phyloP scores from a whole-genome alignment of 108 stramenopile genomes.

The Cyclotella sp. region DNA sequence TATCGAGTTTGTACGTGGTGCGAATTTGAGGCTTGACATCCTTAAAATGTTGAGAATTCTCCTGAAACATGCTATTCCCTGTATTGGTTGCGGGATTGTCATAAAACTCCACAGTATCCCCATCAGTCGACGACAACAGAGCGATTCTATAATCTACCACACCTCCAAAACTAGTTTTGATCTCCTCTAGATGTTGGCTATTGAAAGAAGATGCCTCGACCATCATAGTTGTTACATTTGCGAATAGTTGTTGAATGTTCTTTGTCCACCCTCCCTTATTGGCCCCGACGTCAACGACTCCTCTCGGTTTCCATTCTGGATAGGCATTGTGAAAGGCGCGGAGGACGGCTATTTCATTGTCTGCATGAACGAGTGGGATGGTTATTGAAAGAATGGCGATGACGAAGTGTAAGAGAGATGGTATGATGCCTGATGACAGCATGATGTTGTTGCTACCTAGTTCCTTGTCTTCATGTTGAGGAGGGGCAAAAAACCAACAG shows the following conservation, averaged over 20 bases:
- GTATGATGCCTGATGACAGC: no score
- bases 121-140: conserved; percentile 11
- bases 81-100: conserved; percentile 11
- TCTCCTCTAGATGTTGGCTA: conserved; percentile 9
- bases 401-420: no score
- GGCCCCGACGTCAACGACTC: conserved; percentile 51
- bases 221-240: conserved; percentile 26
- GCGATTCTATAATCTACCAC: conserved; percentile 30
- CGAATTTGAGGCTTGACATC: conserved; percentile 8
- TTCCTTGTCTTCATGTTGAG: no score
- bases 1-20: conserved; percentile 40
- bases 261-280: conserved; percentile 40
- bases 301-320: conserved; percentile 39
- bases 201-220: conserved; percentile 27
- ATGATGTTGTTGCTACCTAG: no score
- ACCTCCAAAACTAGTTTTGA: neutral
- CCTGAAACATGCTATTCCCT: conserved; percentile 44
- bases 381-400: no score
- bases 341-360: conserved; percentile 18
- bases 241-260: conserved; percentile 14
- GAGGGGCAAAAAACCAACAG: no score
- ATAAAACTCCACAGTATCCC: conserved; percentile 23
- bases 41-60: conserved; percentile 26
- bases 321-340: neutral
- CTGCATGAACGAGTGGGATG: neutral